Base-by-base conservation (phyloP, 768 basidiomycete genomes). In the Tylopilus sp. region DNA sequence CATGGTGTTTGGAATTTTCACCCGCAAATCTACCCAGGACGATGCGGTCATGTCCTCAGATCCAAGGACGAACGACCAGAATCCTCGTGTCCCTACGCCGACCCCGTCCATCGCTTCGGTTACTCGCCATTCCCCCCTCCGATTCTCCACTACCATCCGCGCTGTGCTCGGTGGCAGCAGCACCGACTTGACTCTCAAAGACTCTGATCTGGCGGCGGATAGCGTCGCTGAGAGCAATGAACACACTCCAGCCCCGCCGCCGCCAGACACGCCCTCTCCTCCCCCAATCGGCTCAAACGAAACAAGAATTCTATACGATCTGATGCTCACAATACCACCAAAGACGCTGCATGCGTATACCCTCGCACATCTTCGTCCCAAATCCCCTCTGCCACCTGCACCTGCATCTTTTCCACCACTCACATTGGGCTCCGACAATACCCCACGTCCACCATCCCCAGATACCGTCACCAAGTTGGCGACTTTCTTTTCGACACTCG, bases 341-440 rank as follows among this genome's bases (percentile, higher is more conserved):
- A 84, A 87, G 67, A 83, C 77, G 0, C 73, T 89, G 0, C 85
- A 87, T 62, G 53, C 77, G 1, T 88, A 86, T 69, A 76, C 78
- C 29, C 74, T 89, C 30, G 53, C 79, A 3, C 79, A 77, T 54
- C 72, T 89, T 47, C 63, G 63, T 17, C 57, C 63, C 1, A 50
- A 16, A 22, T 24, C 53, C 1, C 54, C 57, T 22, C 52, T 9
- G 8, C 33, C 53, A 2, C 9, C 51, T 33, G 24, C 41, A 31
- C 21, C 45, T 10, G 48, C 55, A 6, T 53, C 64, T 7, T 59
- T 60, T 26, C 58, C 62, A 16, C 21, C 48, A 6, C 49, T 37
- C 31, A 54, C 14, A 44, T 66, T 63, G 45, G 53, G 48, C 33
- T 25, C 52, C 13, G 54, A 53, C 10, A 36, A 29, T 19, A 28